Conservation (phyloP, 208 protist genomes). For the Wallacemonas sp. region DNA sequence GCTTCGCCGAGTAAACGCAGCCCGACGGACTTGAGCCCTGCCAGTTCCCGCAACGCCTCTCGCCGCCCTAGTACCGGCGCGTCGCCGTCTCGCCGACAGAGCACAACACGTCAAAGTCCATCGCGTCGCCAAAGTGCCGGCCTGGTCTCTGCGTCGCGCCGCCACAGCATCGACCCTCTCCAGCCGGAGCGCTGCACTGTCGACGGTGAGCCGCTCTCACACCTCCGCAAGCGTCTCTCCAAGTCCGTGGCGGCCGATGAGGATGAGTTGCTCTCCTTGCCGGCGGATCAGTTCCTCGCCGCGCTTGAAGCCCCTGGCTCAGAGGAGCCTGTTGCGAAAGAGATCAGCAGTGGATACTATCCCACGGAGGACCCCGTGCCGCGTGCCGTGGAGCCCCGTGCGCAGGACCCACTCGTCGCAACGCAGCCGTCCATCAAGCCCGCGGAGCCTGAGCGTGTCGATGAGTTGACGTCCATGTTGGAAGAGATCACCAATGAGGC, state of each 20-base stretch:
- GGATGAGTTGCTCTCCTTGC: background rate
- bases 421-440: background rate
- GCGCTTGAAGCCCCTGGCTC: background rate
- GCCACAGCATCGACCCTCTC: background rate
- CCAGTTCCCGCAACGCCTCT: background rate
- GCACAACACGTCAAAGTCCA: background rate
- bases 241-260: background rate
- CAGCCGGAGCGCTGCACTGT: slow-evolving; percentile 12
- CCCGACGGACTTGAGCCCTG: background rate
- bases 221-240: slow-evolving; percentile 1
- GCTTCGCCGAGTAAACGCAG: background rate
- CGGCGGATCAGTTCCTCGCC: background rate
- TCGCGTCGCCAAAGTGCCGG: slow-evolving; percentile 1
- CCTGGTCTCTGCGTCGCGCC: background rate
- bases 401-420: background rate
- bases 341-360: background rate
- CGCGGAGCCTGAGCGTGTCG: background rate
- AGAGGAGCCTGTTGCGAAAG: background rate
- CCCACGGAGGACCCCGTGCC: slow-evolving; percentile 1
- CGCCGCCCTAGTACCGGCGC: no score
- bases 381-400: background rate
- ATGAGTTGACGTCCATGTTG: slow-evolving; percentile 9
- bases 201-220: background rate
- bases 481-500: slow-evolving; percentile 15
- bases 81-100: background rate